Conservation (phyloP, 2,329 filamentous ascomycete genomes). For the Sarocladium kiliense region DNA sequence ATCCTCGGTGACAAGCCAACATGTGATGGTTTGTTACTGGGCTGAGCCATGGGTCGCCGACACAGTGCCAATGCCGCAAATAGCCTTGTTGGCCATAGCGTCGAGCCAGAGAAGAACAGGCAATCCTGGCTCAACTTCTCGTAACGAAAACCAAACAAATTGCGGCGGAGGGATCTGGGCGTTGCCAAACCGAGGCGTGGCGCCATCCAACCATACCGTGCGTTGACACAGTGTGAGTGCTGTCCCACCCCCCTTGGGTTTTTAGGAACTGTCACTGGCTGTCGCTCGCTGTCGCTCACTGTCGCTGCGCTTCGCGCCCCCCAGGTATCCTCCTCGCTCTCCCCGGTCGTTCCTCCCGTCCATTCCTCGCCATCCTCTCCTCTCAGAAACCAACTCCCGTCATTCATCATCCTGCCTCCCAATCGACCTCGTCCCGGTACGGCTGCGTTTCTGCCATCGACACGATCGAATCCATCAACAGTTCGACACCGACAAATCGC, state of each 20-base stretch:
- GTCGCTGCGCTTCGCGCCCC: neutral
- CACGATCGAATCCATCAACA: neutral
- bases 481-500: neutral
- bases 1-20: neutral
- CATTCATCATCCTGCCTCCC: neutral
- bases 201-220: neutral
- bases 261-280: neutral
- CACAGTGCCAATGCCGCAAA: neutral
- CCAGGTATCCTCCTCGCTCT: neutral
- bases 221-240: neutral
- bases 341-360: neutral
- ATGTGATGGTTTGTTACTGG: neutral
- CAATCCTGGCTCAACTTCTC: neutral
- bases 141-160: neutral
- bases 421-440: neutral
- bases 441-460: neutral
- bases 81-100: neutral
- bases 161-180: neutral
- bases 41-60: neutral
- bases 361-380: conserved; percentile 3
- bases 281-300: neutral
- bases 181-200: neutral
- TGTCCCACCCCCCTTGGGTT: neutral
- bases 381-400: neutral
- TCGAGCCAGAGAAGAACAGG: neutral